phyloP scores from a whole-genome alignment of 495 filamentous ascomycete genomes.

The Penicillium soppii region DNA sequence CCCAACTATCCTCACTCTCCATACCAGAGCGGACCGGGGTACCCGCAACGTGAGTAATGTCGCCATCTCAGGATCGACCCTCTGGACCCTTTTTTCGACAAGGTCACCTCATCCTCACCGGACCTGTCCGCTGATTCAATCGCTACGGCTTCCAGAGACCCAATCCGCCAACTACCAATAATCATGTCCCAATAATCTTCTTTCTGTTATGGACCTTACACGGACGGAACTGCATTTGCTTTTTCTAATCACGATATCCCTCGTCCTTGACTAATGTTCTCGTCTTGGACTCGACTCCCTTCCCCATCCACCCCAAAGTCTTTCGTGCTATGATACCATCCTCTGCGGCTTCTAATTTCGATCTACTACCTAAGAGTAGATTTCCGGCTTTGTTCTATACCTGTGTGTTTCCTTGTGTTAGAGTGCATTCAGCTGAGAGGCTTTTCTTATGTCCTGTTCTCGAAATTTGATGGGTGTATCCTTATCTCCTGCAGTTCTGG shows the following conservation, averaged over 20 bases:
- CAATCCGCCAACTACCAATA: conserved; percentile 39
- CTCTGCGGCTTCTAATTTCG: conserved; percentile 34
- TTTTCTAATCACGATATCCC: conserved; percentile 40
- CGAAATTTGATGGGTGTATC: conserved; percentile 1
- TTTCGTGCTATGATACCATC: conserved; percentile 47
- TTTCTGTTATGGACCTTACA: conserved; percentile 19
- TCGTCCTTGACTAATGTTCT: conserved; percentile 38
- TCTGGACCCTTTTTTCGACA: conserved; percentile 14
- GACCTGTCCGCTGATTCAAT: conserved; percentile 26
- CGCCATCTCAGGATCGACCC: conserved; percentile 16
- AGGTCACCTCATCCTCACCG: conserved; percentile 16
- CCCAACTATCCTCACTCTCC: conserved; percentile 73
- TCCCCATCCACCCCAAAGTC: conserved; percentile 28
- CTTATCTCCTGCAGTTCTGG: conserved; percentile 6
- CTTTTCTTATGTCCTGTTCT: neutral
- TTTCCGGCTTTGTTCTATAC: conserved; percentile 32
- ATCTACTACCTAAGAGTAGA: conserved; percentile 37
- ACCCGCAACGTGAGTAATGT: conserved; percentile 66
- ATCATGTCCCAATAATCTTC: conserved; percentile 34
- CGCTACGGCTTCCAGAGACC: conserved; percentile 40
- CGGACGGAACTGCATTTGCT: conserved; percentile 20
- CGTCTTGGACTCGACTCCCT: conserved; percentile 25
- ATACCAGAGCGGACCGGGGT: conserved; percentile 73
- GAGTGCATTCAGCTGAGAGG: conserved; percentile 24
- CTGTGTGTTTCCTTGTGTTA: conserved; percentile 37